Evolutionary conservation across 2,329 filamentous ascomycete genomes (phyloP).

Genomic region (Geosmithia putterillii): DNA sequence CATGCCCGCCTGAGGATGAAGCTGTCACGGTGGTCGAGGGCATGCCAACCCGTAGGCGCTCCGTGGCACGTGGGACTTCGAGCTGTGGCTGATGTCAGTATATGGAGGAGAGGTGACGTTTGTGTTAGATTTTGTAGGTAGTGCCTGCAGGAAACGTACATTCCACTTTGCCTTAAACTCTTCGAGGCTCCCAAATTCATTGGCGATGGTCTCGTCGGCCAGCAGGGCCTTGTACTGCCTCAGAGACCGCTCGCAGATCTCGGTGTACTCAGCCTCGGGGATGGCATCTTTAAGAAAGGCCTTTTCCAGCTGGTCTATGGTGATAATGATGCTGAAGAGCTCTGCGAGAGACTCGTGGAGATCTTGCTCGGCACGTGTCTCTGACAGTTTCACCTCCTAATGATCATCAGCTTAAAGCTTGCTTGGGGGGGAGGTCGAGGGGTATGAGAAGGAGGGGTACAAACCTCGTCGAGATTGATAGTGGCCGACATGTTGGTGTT

Average conservation of each 20-base stretch:
- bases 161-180: conserved; percentile 88
- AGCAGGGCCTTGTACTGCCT: conserved; percentile 96
- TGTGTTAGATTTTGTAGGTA: no score
- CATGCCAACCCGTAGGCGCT: conserved; percentile 83
- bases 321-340: conserved; percentile 95
- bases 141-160: conserved; percentile 37
- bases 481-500: conserved; percentile 72
- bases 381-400: conserved; percentile 85
- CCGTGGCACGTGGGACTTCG: conserved; percentile 87
- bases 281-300: conserved; percentile 95
- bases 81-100: conserved; percentile 46
- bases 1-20: conserved; percentile 26
- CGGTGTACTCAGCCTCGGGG: conserved; percentile 83
- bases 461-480: conserved; percentile 86
- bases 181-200: conserved; percentile 76
- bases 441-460: conserved; percentile 2
- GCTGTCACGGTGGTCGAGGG: conserved; percentile 66
- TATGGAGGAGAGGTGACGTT: background rate
- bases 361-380: conserved; percentile 78
- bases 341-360: conserved; percentile 93
- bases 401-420: conserved; percentile 5
- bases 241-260: conserved; percentile 84
- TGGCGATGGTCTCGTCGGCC: conserved; percentile 80
- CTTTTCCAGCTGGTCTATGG: conserved; percentile 88
- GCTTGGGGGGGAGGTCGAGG: background rate